Base-by-base conservation (phyloP, 768 basidiomycete genomes). In the Dacryopinax primogenitus region DNA sequence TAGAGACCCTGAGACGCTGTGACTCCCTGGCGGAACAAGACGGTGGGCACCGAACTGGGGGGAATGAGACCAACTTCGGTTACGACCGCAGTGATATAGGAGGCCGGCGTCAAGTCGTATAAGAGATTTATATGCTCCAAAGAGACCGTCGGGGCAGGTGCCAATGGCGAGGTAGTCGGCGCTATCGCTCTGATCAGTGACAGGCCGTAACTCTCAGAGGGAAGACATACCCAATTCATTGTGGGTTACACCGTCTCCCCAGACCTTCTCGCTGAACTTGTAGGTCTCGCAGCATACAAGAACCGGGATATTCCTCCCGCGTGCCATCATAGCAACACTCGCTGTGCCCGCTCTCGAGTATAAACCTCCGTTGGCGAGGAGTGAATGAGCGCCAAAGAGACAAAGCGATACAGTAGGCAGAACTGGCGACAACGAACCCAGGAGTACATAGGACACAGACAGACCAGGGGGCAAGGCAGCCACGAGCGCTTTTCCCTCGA, bases 231-330 rank as follows among this genome's bases (percentile, higher is more conserved):
- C 96, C 39, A 97, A 78, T 76, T 99, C 96, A 71, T 99, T 99
- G 75, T 90, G 92, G 45, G 89, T 92, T 70, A 99, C 93, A 21
- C 88, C 88, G 74, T 99, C 96, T 64, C 98, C 79, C 74, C 90
- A 86, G 32, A 98, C 87, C 34, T 85, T 84, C 70, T 98, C 95
- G 18, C 90, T 89, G 71, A 94, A 98, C 75, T 99, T 99, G 78
- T 98, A 98, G 2, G 96, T 99, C 76, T 98, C 96, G 70, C 94
- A 96, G 68, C 93, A 97, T 28, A 96, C 92, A 35, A 99, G 84
- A 6, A 98, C 93, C 3, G 96, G 95, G 0, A 97, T 88, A 26
- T 85, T 86, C 70, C 87, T 83, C 58, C 84, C 84, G 74, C 90
- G 91, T 1, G 92, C 90, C 81, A 97, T 86, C 94, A 98, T 95